These are phyloP conservation scores for Rubroboletus satanas DNA, from an alignment of 768 basidiomycete genomes.

Conservation along the genomic window DNA sequence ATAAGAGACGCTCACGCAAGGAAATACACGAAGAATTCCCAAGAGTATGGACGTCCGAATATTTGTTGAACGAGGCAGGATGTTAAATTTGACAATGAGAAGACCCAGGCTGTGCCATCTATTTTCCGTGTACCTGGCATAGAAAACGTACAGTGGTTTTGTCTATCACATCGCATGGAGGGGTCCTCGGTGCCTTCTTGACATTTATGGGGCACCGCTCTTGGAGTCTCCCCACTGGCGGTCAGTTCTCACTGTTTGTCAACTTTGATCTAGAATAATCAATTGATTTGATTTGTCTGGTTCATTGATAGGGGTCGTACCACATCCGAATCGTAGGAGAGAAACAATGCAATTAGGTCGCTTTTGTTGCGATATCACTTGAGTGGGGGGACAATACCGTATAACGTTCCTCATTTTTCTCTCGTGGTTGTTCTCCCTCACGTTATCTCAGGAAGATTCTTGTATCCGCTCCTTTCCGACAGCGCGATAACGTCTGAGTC, in stretches of 20 bases:
- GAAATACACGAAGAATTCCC: constrained; percentile 40
- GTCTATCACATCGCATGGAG: constrained; percentile 59
- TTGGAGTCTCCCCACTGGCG: constrained; percentile 54
- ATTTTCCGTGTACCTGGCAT: not conserved
- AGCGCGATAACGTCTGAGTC: not conserved
- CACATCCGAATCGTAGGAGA: not conserved
- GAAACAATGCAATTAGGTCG: not conserved
- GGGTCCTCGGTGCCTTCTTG: constrained; percentile 54
- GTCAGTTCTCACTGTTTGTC: constrained; percentile 33
- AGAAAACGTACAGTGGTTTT: constrained; percentile 24
- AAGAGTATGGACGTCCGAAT: constrained; percentile 26
- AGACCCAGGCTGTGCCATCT: constrained; percentile 41
- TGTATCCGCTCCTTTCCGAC: not conserved
- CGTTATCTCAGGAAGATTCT: not conserved
- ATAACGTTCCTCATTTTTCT: not conserved
- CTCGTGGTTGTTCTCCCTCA: not conserved
- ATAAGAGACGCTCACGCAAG: constrained; percentile 46
- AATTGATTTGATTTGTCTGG: not conserved
- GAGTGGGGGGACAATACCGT: not conserved
- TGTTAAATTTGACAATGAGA: constrained; percentile 42
- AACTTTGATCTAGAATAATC: not conserved
- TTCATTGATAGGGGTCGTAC: constrained; percentile 7
- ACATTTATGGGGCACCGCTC: constrained; percentile 37
- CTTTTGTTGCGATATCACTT: not conserved
- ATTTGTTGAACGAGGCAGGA: constrained; percentile 52